phyloP scores from a whole-genome alignment of 139 green algal genomes.

The Ettlia oleoabundans region DNA sequence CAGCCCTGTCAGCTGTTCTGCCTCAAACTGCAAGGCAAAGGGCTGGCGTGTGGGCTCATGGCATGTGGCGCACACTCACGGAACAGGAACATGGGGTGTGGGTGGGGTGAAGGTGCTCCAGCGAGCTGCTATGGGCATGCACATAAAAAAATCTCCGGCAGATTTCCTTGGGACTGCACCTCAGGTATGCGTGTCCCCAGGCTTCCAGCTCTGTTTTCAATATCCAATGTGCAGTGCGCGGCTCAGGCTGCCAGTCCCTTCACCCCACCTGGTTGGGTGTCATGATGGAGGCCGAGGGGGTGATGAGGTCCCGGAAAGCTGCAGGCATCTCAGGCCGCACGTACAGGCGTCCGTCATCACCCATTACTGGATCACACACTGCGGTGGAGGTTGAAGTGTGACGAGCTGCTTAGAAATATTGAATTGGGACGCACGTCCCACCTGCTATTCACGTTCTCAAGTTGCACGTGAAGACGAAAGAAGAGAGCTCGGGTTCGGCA shows the following conservation, averaged over 20 bases:
- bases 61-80: background rate
- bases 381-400: background rate
- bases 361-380: conserved; percentile 97
- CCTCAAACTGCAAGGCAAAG: conserved; percentile 74
- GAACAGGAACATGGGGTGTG: too few relatives aligned
- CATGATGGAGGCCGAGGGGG: conserved; percentile 76
- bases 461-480: too few relatives aligned
- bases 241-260: background rate
- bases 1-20: conserved; percentile 78
- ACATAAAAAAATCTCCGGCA: background rate
- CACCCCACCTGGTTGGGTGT: conserved; percentile 80
- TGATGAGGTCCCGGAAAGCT: conserved; percentile 69
- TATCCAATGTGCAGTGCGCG: background rate
- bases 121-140: too few relatives aligned
- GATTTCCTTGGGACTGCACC: background rate
- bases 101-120: too few relatives aligned
- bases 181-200: too few relatives aligned
- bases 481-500: too few relatives aligned
- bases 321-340: conserved; percentile 73
- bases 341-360: conserved; percentile 91
- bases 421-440: too few relatives aligned
- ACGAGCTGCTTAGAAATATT: too few relatives aligned
- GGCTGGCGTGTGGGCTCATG: background rate
- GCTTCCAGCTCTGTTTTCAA: too few relatives aligned
- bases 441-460: too few relatives aligned